Percentiles rank a stretch among this genome's conserved stretches.
These are phyloP conservation scores for Sporothrix curviconia DNA, from an alignment of 2,329 filamentous ascomycete species.

Conservation along the genomic window DNA sequence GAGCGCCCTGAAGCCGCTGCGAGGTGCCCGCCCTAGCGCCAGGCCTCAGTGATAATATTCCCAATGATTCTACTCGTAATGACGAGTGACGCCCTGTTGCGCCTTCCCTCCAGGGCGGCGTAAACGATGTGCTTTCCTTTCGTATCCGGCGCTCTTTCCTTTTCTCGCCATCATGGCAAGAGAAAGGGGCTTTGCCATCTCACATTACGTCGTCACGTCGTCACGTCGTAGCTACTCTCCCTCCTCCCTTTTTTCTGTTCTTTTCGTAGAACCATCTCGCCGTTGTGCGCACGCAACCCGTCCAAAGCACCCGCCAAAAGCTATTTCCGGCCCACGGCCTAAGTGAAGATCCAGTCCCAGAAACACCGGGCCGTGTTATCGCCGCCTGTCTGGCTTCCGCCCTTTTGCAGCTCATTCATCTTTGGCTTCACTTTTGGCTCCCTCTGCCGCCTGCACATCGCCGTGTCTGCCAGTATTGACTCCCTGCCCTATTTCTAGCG, in stretches of 20 bases:
- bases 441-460: neutral
- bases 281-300: neutral
- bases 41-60: neutral
- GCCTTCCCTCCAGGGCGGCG: neutral
- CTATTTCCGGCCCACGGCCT: conserved; percentile 3
- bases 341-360: neutral
- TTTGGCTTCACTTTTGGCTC: neutral
- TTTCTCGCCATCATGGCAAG: neutral
- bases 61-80: neutral
- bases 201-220: neutral
- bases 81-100: neutral
- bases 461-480: neutral
- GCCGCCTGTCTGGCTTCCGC: neutral
- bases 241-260: neutral
- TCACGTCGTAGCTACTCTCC: neutral
- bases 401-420: neutral
- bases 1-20: neutral
- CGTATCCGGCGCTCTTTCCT: neutral
- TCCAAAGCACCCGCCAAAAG: neutral
- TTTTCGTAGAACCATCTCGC: neutral
- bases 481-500: neutral
- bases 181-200: neutral
- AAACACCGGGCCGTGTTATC: neutral
- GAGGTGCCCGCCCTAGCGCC: neutral
- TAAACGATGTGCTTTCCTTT: conserved; percentile 4